phyloP scores from a whole-genome alignment of 2,329 filamentous ascomycete genomes.

The Macrophomina tecta region DNA sequence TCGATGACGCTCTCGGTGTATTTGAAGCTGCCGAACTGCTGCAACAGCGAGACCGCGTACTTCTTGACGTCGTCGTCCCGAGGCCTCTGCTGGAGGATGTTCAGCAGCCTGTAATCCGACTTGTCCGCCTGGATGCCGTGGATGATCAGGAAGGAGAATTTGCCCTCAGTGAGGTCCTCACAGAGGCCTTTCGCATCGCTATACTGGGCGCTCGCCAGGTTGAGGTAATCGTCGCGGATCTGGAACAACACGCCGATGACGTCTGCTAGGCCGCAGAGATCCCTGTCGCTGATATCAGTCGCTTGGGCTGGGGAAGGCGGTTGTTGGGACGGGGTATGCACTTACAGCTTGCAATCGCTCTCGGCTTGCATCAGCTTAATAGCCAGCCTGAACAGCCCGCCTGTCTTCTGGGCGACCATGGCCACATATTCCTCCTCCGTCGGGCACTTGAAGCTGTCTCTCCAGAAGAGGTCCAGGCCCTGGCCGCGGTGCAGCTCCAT shows the following conservation, averaged over 20 bases:
- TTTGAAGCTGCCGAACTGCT: too few species aligned
- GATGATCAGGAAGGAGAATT: constrained; percentile 47
- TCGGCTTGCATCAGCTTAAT: constrained; percentile 55
- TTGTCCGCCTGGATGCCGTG: too few species aligned
- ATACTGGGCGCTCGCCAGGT: constrained; percentile 40
- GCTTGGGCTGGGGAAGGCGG: neutral
- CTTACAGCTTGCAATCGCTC: constrained; percentile 26
- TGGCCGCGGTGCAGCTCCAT: constrained; percentile 55
- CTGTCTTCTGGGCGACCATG: constrained; percentile 59
- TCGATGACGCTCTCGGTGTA: too few species aligned
- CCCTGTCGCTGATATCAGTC: constrained; percentile 26
- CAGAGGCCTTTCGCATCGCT: constrained; percentile 48
- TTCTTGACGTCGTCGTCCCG: too few species aligned
- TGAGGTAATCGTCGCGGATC: constrained; percentile 44
- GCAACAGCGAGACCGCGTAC: too few species aligned
- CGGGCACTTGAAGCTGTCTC: constrained; percentile 52
- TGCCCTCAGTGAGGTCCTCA: constrained; percentile 53
- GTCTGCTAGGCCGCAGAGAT: constrained; percentile 40
- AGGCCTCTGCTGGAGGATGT: too few species aligned
- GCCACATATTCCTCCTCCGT: constrained; percentile 55
- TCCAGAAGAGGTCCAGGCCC: constrained; percentile 57
- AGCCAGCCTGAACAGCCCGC: constrained; percentile 54
- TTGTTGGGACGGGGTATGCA: too few species aligned
- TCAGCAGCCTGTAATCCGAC: too few species aligned
- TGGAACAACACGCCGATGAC: constrained; percentile 42